Evolutionary conservation across 2,329 filamentous ascomycete species (phyloP).

Genomic region (Colletotrichum liriopes): DNA sequence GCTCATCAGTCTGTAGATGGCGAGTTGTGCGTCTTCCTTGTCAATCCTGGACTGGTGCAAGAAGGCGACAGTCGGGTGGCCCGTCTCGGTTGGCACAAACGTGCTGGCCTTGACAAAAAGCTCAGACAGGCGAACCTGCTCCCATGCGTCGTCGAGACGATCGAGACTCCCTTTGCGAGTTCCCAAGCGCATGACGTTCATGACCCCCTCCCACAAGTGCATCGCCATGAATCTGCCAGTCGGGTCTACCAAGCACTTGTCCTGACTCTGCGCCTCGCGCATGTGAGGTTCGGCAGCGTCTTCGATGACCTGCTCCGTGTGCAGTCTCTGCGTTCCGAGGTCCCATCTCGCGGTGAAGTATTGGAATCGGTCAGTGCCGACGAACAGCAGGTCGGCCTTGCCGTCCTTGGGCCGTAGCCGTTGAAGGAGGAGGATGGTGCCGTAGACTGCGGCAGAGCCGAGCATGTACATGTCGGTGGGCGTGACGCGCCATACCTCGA

Average conservation of each 20-base stretch:
- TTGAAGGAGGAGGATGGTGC: conserved; percentile 88
- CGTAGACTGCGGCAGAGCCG: conserved; percentile 82
- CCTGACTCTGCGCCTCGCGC: conserved; percentile 86
- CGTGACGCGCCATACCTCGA: conserved; percentile 85
- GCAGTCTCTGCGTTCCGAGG: conserved; percentile 63
- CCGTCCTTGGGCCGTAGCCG: conserved; percentile 83
- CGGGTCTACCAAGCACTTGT: conserved; percentile 88
- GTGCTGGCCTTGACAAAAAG: conserved; percentile 72
- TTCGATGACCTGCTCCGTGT: conserved; percentile 66
- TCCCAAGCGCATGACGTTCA: conserved; percentile 69
- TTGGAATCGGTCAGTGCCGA: conserved; percentile 90
- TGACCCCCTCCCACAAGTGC: conserved; percentile 73
- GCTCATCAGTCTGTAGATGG: conserved; percentile 71
- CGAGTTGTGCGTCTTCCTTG: conserved; percentile 68
- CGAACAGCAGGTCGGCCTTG: conserved; percentile 86
- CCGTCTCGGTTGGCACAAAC: conserved; percentile 72
- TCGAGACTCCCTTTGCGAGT: conserved; percentile 61
- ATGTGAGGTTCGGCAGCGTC: conserved; percentile 73
- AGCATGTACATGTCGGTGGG: conserved; percentile 76
- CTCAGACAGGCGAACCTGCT: conserved; percentile 71
- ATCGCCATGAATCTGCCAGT: conserved; percentile 74
- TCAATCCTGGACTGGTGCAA: conserved; percentile 70
- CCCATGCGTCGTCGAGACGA: conserved; percentile 62
- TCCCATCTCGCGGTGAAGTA: conserved; percentile 96
- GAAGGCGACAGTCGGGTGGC: conserved; percentile 71